A percentile compares a stretch with the other conserved stretches of the same genome.
phyloP scores from a whole-genome alignment of 306 rosid genomes.

The Casuarina equisetifolia region DNA sequence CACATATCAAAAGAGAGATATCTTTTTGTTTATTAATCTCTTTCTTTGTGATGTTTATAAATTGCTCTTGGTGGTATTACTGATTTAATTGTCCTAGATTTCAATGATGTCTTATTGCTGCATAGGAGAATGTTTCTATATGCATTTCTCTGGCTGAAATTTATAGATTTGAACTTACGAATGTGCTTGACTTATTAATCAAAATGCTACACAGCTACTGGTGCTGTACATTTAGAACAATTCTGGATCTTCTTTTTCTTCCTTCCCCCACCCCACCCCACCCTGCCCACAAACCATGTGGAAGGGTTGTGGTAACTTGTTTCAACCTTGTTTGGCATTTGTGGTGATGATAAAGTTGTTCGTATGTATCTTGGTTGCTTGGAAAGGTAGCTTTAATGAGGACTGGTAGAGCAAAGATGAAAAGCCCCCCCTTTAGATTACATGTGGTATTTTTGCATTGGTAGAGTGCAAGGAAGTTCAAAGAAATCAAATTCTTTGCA shows the following conservation, averaged over 20 bases:
- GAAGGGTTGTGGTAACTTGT: background rate
- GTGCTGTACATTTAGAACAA: background rate
- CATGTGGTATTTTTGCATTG: background rate
- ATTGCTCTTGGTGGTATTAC: no score
- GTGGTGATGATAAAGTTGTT: background rate
- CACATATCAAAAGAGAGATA: no score
- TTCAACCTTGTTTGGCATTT: background rate
- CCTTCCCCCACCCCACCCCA: background rate
- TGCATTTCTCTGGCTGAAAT: background rate
- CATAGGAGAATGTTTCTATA: background rate
- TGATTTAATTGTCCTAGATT: background rate
- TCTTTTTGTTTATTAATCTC: no score
- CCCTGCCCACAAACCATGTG: background rate
- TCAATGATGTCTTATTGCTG: background rate
- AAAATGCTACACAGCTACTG: background rate
- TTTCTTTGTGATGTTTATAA: no score
- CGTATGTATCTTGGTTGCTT: background rate
- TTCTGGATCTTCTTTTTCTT: background rate
- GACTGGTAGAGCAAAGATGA: background rate
- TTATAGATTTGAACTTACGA: background rate
- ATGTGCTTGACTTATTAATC: background rate
- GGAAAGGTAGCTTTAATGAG: background rate
- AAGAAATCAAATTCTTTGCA: background rate
- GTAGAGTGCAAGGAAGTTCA: background rate
- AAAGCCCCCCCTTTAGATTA: background rate